Base-by-base conservation (phyloP, 2,329 filamentous ascomycete species). In the Chaetomiaceae sp. region DNA sequence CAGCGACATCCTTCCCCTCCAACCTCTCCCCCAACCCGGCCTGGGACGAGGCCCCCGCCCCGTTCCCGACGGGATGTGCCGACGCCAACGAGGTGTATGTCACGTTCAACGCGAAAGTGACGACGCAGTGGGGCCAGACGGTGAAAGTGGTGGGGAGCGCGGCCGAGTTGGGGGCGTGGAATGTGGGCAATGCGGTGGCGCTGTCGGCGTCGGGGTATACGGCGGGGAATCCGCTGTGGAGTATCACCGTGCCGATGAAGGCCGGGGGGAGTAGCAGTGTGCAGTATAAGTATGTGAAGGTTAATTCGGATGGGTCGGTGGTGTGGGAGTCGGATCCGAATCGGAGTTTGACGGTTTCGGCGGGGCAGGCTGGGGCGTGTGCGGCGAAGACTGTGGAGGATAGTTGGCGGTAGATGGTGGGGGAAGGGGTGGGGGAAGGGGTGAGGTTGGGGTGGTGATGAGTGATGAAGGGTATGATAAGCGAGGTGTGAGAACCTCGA, bases 281-380 rank as follows among this genome's bases (percentile, higher is more conserved):
- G 39, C 63, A 82, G 70, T 89, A 88, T 68, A 89, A 89, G 72
- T 90, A 82, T 64, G 78, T 89, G 61, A 78, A 80, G 46, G 76
- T 85, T 38, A 73, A 74, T 54, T 63, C 68, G 1, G 76, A 79
- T 60, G 80, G 83, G 0, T 71, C 70, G 0, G 69, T 86, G 8
- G 74, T 69, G 2, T 89, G 86, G 85, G 86, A 90, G 71, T 73
- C 71, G 45, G 85, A 85, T 46, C 75, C 77, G 0, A 78, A 82
- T 64, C 75, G 72, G 40, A 63, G 64, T 17, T 71, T 71, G 56
- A 71, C 68, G 3, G 68, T 73, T 7, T 56, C 55, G 71, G 69
- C 54, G 49, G 64, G 9, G 8, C 4, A 11, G 29, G 20, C 22
- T 6, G 29, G 49, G 6, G 36, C 33, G 14, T 56, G 54, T 19